phyloP scores from a whole-genome alignment of 2,329 filamentous ascomycete species.

The Pseudogymnoascus verrucosus region DNA sequence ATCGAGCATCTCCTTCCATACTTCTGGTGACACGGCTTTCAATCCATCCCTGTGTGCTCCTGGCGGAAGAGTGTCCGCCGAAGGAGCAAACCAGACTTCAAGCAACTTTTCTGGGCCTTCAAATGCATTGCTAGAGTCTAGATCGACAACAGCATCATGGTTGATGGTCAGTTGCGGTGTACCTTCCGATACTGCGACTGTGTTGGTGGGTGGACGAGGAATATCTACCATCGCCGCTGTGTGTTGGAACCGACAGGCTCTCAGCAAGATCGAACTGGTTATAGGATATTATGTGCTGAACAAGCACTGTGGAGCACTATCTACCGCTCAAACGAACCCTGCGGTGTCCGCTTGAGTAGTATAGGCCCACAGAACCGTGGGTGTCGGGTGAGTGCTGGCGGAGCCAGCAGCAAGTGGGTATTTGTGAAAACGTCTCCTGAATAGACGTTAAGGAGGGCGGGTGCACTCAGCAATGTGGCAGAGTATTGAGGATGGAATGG shows the following conservation, averaged over 20 bases:
- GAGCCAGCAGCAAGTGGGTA: constrained; percentile 68
- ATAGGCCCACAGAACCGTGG: constrained; percentile 82
- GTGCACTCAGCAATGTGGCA: constrained; percentile 75
- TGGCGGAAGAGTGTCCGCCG: constrained; percentile 59
- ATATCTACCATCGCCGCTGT: constrained; percentile 71
- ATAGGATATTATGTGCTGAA: constrained; percentile 10
- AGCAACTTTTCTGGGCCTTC: constrained; percentile 98
- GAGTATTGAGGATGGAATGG: constrained; percentile 78
- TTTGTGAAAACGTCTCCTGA: constrained; percentile 47
- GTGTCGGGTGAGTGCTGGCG: constrained; percentile 63
- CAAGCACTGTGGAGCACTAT: constrained; percentile 80
- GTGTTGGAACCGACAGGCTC: constrained; percentile 6
- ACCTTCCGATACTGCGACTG: constrained; percentile 71
- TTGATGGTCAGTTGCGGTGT: constrained; percentile 94
- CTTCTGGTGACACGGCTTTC: constrained; percentile 75
- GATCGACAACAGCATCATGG: constrained; percentile 82
- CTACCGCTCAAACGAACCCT: constrained; percentile 96
- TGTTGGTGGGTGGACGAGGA: constrained; percentile 72
- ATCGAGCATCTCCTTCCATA: constrained; percentile 95
- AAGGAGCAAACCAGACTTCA: constrained; percentile 95
- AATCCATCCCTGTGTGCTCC: constrained; percentile 44
- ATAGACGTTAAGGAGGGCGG: constrained; percentile 85
- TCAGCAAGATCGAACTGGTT: not conserved
- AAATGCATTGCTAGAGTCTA: constrained; percentile 93
- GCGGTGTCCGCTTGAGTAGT: constrained; percentile 89